A percentile compares a stretch with the other conserved stretches of the same genome.
phyloP scores from a whole-genome alignment of 2,329 filamentous ascomycete species.

The Colletotrichum godetiae region DNA sequence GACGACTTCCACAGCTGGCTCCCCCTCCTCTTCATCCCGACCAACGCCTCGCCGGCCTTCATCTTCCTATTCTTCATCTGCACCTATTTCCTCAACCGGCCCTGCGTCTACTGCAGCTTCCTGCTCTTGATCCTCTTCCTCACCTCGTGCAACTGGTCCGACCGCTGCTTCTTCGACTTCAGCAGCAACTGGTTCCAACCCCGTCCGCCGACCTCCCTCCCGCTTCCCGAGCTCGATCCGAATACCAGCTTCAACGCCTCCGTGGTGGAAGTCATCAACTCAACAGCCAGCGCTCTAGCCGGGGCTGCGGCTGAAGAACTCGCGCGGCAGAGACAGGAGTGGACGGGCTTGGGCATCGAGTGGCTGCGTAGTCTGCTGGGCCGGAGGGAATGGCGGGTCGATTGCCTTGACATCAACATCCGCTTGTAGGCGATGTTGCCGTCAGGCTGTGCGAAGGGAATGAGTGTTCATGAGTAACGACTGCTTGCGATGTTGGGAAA shows the following conservation, averaged over 20 bases:
- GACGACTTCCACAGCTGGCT: conserved; percentile 71
- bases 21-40: conserved; percentile 88
- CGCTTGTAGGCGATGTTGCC: conserved; percentile 66
- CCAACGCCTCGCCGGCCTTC: conserved; percentile 86
- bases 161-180: conserved; percentile 94
- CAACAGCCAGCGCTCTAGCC: conserved; percentile 75
- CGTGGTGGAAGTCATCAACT: conserved; percentile 70
- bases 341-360: conserved; percentile 83
- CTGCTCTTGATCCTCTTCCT: conserved; percentile 95
- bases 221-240: conserved; percentile 38
- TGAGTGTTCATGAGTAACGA: conserved; percentile 11
- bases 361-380: conserved; percentile 88
- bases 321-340: conserved; percentile 67
- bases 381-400: conserved; percentile 87
- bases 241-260: conserved; percentile 59
- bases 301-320: conserved; percentile 74
- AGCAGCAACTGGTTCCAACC: conserved; percentile 93
- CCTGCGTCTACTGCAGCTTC: conserved; percentile 97
- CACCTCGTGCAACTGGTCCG: conserved; percentile 90
- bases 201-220: conserved; percentile 60
- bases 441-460: not conserved
- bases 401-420: conserved; percentile 90
- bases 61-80: conserved; percentile 91
- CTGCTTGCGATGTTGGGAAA: not conserved
- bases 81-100: conserved; percentile 95